Conservation (phyloP, 306 rosid genomes). For the Dalbergia cultrata region DNA sequence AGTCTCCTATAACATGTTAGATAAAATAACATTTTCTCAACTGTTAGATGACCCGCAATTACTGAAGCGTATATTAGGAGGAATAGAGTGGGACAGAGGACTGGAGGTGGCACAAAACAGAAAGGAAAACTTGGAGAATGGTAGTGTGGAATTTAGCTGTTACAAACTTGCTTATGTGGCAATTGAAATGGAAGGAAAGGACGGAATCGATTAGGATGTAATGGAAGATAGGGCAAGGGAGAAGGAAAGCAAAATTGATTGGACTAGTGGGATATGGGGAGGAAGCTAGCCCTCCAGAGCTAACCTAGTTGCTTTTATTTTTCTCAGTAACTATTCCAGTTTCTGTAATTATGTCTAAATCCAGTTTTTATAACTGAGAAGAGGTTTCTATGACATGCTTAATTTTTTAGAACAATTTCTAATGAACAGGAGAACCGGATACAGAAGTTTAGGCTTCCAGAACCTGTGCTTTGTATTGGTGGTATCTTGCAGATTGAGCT, state of each 20-base stretch:
- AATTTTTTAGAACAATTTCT: conserved; percentile 37
- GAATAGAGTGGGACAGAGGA: background rate
- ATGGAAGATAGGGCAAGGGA: background rate
- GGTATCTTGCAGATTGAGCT: conserved; percentile 92
- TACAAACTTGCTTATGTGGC: too few relatives aligned
- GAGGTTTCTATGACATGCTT: background rate
- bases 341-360: too few relatives aligned
- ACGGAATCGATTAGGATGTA: too few relatives aligned
- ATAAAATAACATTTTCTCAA: background rate
- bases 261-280: background rate
- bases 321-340: background rate
- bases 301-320: background rate
- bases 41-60: background rate
- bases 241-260: background rate
- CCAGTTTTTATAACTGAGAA: background rate
- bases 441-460: conserved; percentile 87
- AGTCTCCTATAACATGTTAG: background rate
- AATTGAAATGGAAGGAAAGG: too few relatives aligned
- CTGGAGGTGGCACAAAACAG: too few relatives aligned
- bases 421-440: conserved; percentile 63
- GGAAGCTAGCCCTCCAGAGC: background rate
- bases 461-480: conserved; percentile 94
- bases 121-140: too few relatives aligned
- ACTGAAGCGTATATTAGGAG: background rate
- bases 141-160: too few relatives aligned